These are phyloP conservation scores for Fraxinus baroniana DNA, from an alignment of 305 asterid genomes.

Conservation along the genomic window DNA sequence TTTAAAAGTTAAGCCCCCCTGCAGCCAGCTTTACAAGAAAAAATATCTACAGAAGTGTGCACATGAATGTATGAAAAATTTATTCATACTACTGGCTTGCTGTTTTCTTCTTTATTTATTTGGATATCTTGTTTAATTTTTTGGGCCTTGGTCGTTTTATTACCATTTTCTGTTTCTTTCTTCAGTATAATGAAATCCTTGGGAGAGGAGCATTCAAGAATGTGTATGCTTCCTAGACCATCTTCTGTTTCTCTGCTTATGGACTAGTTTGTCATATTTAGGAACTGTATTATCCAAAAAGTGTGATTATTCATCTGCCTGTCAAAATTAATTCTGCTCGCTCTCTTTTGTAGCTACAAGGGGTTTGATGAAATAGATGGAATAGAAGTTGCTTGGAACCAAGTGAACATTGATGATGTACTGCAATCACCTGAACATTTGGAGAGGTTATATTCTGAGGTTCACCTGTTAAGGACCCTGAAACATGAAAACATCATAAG, in stretches of 20 bases:
- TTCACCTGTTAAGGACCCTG: conserved; percentile 54
- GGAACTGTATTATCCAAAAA: neutral
- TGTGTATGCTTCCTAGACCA: conserved; percentile 63
- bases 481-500: conserved; percentile 65
- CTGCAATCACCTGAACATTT: conserved; percentile 55
- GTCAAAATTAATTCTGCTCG: conserved; percentile 18
- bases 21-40: neutral
- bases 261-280: neutral
- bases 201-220: conserved; percentile 92
- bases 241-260: conserved; percentile 4
- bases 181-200: conserved; percentile 79
- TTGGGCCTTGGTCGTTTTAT: conserved; percentile 26
- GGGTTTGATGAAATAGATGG: conserved; percentile 74
- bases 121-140: conserved; percentile 3
- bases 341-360: conserved; percentile 46
- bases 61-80: neutral
- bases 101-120: conserved; percentile 5
- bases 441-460: conserved; percentile 62
- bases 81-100: conserved; percentile 3
- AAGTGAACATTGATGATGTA: conserved; percentile 56
- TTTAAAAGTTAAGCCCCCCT: neutral
- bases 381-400: conserved; percentile 80
- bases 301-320: neutral
- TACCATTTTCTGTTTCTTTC: conserved; percentile 42
- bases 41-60: neutral